These are phyloP conservation scores for Leccinum huronense DNA, from an alignment of 1,284 basidiomycete species.

Conservation along the genomic window DNA sequence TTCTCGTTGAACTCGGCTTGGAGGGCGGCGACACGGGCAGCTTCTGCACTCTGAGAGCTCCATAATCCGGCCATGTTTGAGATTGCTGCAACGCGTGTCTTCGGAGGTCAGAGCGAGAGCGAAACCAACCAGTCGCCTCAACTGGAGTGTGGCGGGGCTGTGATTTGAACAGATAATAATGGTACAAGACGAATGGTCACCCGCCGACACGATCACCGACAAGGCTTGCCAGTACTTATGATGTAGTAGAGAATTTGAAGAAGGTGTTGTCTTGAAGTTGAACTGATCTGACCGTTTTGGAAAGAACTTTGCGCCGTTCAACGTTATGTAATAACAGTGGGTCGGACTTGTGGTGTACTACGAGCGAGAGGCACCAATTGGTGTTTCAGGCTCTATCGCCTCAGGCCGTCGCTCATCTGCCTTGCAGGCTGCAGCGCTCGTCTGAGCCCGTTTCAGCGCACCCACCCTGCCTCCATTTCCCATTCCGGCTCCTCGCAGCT, in stretches of 20 bases:
- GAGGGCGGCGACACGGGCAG: slow-evolving; percentile 77
- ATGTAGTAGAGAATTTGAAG: neutral
- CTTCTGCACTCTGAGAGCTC: slow-evolving; percentile 64
- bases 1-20: slow-evolving; percentile 97
- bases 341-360: too few relatives aligned
- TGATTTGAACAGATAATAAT: slow-evolving; percentile 1
- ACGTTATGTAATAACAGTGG: neutral
- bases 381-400: too few relatives aligned
- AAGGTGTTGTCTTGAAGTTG: neutral
- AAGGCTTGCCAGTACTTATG: neutral
- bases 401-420: too few relatives aligned
- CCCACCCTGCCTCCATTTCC: too few relatives aligned
- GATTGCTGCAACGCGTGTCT: slow-evolving; percentile 3
- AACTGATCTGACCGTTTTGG: slow-evolving; percentile 16
- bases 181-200: neutral
- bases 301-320: slow-evolving; percentile 6
- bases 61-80: slow-evolving; percentile 50
- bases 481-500: too few relatives aligned
- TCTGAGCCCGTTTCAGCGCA: too few relatives aligned
- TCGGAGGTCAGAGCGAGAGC: slow-evolving; percentile 4
- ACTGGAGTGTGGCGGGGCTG: neutral
- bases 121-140: neutral
- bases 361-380: too few relatives aligned
- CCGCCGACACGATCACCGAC: slow-evolving; percentile 3
- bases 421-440: too few relatives aligned